Percentiles rank a stretch among this genome's conserved stretches.
Evolutionary conservation across 2,329 filamentous ascomycete species (phyloP).

Genomic region (Neofusicoccum kwambonambiense): DNA sequence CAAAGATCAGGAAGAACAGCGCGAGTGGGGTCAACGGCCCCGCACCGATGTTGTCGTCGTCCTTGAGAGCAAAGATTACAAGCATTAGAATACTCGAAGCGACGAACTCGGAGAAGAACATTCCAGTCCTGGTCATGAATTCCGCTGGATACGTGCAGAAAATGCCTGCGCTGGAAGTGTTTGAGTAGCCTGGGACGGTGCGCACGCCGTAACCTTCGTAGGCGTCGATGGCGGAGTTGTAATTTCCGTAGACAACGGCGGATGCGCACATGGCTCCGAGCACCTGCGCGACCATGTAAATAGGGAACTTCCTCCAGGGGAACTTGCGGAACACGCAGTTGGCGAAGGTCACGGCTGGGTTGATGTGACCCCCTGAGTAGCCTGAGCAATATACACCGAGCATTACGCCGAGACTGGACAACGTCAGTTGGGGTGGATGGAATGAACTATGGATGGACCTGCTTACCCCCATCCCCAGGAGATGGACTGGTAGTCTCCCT

Average conservation of each 20-base stretch:
- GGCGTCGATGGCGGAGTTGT: conserved; percentile 44
- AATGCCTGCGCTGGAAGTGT: conserved; percentile 61
- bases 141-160: conserved; percentile 67
- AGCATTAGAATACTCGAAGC: conserved; percentile 67
- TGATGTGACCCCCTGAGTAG: conserved; percentile 62
- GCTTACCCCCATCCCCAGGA: conserved; percentile 29
- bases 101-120: conserved; percentile 70
- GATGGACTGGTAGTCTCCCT: conserved; percentile 34
- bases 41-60: conserved; percentile 44
- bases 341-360: conserved; percentile 56
- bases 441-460: too few species aligned
- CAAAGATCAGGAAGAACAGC: conserved; percentile 67
- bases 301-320: conserved; percentile 50
- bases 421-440: not conserved
- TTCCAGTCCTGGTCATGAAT: conserved; percentile 63
- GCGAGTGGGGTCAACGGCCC: conserved; percentile 52
- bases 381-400: conserved; percentile 57
- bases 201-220: conserved; percentile 50
- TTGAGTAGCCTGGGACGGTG: conserved; percentile 35
- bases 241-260: conserved; percentile 48
- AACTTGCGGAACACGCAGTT: conserved; percentile 56
- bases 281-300: conserved; percentile 54
- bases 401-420: conserved; percentile 21
- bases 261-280: conserved; percentile 52
- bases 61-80: conserved; percentile 66